Evolutionary conservation across 2,329 filamentous ascomycete species (phyloP).

Genomic region (Paecilomyces sp.): DNA sequence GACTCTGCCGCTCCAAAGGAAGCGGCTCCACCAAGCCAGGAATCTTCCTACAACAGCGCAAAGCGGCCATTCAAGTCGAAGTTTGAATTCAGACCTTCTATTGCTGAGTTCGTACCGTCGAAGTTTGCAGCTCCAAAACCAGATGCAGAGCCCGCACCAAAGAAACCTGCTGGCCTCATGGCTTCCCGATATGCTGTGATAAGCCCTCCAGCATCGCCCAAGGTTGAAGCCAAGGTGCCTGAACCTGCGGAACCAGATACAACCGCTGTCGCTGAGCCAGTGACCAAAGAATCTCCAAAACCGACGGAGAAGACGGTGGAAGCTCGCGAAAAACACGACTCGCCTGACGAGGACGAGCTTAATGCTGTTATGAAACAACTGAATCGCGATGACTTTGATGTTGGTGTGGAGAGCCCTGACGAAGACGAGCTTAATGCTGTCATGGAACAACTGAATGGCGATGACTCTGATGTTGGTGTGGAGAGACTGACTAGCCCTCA

Average conservation of each 20-base stretch:
- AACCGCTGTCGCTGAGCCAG: slow-evolving; percentile 1
- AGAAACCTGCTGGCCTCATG: slow-evolving; percentile 19
- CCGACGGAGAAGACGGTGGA: slow-evolving; percentile 10
- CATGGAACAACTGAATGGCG: slow-evolving; percentile 76
- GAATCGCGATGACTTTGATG: slow-evolving; percentile 63
- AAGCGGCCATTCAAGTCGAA: slow-evolving; percentile 56
- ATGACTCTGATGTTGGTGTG: slow-evolving; percentile 65
- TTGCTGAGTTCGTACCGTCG: slow-evolving; percentile 20
- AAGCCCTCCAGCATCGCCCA: slow-evolving; percentile 16
- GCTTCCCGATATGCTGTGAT: slow-evolving; percentile 28
- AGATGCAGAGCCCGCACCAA: slow-evolving; percentile 4
- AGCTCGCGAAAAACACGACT: slow-evolving; percentile 20
- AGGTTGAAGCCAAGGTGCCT: slow-evolving; percentile 8
- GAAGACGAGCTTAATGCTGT: slow-evolving; percentile 79
- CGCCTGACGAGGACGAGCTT: slow-evolving; percentile 59
- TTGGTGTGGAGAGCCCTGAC: slow-evolving; percentile 63
- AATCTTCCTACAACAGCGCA: slow-evolving; percentile 12
- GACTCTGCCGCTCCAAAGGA: slow-evolving; percentile 1
- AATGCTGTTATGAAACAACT: slow-evolving; percentile 88
- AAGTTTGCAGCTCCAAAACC: slow-evolving; percentile 4
- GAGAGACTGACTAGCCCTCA: slow-evolving; percentile 49
- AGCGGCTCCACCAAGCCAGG: slow-evolving; percentile 11
- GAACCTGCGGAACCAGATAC: slow-evolving; percentile 8
- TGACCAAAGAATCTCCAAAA: slow-evolving; percentile 2
- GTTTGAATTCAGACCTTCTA: slow-evolving; percentile 49